These are phyloP conservation scores for Neurospora sp. DNA, from an alignment of 495 filamentous ascomycete genomes.

Conservation along the genomic window DNA sequence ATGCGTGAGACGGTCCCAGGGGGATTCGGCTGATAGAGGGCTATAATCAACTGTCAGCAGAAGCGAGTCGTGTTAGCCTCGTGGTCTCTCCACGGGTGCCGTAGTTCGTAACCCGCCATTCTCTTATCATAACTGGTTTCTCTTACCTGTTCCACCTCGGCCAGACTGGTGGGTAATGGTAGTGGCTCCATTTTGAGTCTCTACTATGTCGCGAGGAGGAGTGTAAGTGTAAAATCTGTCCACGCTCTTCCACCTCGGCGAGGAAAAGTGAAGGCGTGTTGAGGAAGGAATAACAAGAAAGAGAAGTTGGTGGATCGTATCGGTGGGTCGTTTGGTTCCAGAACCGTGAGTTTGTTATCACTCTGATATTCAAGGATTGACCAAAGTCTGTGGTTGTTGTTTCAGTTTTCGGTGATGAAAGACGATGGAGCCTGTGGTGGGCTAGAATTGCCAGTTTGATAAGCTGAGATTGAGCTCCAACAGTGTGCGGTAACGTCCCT, in stretches of 20 bases:
- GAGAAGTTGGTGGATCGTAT: neutral
- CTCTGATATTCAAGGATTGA: neutral
- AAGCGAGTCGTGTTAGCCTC: constrained; percentile 6
- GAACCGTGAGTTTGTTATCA: neutral
- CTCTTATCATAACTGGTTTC: neutral
- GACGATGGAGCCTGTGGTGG: neutral
- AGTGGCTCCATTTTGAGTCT: constrained; percentile 15
- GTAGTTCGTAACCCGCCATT: neutral
- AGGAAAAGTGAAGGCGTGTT: neutral
- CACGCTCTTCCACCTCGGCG: neutral
- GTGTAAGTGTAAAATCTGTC: neutral
- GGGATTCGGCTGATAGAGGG: constrained; percentile 62
- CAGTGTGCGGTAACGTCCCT: neutral
- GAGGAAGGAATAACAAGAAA: neutral
- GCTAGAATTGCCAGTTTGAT: neutral
- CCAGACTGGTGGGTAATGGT: constrained; percentile 26
- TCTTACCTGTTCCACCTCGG: constrained; percentile 33
- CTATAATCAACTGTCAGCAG: constrained; percentile 42
- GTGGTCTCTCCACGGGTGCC: neutral
- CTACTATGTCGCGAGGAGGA: neutral
- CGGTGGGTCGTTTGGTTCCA: neutral
- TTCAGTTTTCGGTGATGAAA: neutral
- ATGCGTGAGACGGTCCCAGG: constrained; percentile 53
- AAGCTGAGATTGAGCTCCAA: neutral
- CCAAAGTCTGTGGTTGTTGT: neutral